Percentiles rank a stretch among this genome's conserved stretches.
Evolutionary conservation across 2,329 filamentous ascomycete species (phyloP).

Genomic region (Xylaria sp.): DNA sequence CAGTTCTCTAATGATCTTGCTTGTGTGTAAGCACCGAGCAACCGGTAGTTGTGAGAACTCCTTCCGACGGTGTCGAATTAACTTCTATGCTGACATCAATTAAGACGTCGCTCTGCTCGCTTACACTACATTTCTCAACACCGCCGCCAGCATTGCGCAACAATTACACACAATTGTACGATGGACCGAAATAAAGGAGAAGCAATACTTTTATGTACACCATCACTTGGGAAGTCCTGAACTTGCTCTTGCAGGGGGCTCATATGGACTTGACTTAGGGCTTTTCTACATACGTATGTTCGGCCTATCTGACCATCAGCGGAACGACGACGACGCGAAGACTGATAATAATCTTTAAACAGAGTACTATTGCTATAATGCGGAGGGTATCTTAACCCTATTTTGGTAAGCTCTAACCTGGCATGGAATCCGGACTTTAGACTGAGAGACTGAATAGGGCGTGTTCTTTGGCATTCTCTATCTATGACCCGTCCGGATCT

Average conservation of each 20-base stretch:
- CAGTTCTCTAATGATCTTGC: conserved; percentile 51
- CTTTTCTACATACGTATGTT: conserved; percentile 62
- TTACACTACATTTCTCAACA: conserved; percentile 53
- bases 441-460: conserved; percentile 47
- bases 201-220: conserved; percentile 53
- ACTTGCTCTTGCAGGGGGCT: conserved; percentile 56
- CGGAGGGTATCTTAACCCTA: conserved; percentile 58
- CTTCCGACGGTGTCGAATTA: not conserved
- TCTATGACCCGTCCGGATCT: conserved; percentile 49
- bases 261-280: conserved; percentile 55
- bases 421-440: not conserved
- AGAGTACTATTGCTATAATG: conserved; percentile 64
- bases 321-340: not conserved
- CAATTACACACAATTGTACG: conserved; percentile 55
- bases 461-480: conserved; percentile 51
- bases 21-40: conserved; percentile 55
- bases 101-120: conserved; percentile 55
- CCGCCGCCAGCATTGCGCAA: conserved; percentile 55
- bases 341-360: not conserved
- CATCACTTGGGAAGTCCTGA: conserved; percentile 53
- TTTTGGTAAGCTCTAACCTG: conserved; percentile 56
- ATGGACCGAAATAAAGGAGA: conserved; percentile 55
- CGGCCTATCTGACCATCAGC: not conserved
- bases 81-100: conserved; percentile 22
- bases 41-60: conserved; percentile 54